Evolutionary conservation across 208 protist genomes (phyloP).

Genomic region (Naegleria gruberi): DNA sequence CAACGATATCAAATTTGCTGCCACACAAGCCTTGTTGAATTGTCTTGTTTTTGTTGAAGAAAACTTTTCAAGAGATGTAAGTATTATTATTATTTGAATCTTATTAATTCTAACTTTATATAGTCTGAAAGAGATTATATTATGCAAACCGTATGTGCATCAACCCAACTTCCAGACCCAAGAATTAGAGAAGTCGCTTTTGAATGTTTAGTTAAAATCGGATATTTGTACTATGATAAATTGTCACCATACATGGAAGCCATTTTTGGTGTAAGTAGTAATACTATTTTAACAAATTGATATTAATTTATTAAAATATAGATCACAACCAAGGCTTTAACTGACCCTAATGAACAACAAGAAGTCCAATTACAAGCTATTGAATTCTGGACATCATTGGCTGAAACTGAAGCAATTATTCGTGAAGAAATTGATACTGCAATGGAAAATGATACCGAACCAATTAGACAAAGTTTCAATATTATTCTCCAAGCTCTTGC

Average conservation of each 20-base stretch:
- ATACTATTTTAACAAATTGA: neutral
- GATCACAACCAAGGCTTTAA: constrained; percentile 61
- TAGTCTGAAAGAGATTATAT: constrained; percentile 70
- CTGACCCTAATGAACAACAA: constrained; percentile 79
- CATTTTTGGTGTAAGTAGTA: constrained; percentile 42
- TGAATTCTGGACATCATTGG: constrained; percentile 93
- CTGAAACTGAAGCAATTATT: constrained; percentile 81
- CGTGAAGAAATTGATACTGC: constrained; percentile 41
- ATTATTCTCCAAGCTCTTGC: constrained; percentile 68
- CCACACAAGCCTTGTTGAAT: constrained; percentile 81
- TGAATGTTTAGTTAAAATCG: constrained; percentile 85
- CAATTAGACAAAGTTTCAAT: constrained; percentile 26
- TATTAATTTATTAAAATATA: constrained; percentile 33
- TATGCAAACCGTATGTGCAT: constrained; percentile 70
- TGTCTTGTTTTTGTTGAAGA: constrained; percentile 86
- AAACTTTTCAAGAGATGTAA: constrained; percentile 77
- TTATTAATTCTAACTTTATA: too few species aligned
- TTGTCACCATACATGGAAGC: constrained; percentile 77
- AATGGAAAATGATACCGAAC: neutral
- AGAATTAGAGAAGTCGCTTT: constrained; percentile 63
- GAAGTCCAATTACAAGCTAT: constrained; percentile 82
- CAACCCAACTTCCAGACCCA: constrained; percentile 36
- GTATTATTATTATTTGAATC: neutral
- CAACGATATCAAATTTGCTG: constrained; percentile 68
- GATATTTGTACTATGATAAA: constrained; percentile 85